These are phyloP conservation scores for Fusarium incarnatum DNA, from an alignment of 2,329 filamentous ascomycete species.

Conservation along the genomic window DNA sequence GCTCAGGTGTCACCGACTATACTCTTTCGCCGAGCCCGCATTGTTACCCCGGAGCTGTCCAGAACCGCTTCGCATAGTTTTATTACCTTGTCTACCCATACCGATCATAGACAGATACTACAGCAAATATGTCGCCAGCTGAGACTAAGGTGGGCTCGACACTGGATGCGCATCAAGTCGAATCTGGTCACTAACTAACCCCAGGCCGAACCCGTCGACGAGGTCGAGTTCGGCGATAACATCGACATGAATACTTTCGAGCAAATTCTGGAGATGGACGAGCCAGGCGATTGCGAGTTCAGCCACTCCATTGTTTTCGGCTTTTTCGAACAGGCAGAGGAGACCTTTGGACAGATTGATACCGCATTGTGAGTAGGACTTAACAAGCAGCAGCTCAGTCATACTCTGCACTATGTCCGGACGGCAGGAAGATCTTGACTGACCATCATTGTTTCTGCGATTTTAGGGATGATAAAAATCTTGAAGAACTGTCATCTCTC, in stretches of 20 bases:
- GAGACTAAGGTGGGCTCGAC: conserved; percentile 50
- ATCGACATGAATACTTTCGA: conserved; percentile 86
- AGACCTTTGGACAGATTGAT: conserved; percentile 89
- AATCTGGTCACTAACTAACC: conserved; percentile 20
- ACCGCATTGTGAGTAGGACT: conserved; percentile 76
- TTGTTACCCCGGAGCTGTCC: conserved; percentile 23
- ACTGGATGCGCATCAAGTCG: neutral
- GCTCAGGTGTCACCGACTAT: conserved; percentile 21
- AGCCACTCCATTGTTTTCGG: conserved; percentile 88
- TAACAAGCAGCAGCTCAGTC: neutral
- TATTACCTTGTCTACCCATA: conserved; percentile 12
- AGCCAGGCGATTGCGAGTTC: conserved; percentile 87
- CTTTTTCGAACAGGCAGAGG: conserved; percentile 91
- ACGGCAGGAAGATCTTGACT: neutral
- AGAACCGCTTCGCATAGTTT: conserved; percentile 14
- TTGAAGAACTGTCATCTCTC: conserved; percentile 80
- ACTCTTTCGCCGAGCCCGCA: conserved; percentile 18
- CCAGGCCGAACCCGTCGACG: conserved; percentile 59
- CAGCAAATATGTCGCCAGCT: conserved; percentile 47
- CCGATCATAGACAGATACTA: conserved; percentile 29
- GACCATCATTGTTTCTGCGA: neutral
- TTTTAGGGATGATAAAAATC: conserved; percentile 72
- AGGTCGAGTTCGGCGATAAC: conserved; percentile 74
- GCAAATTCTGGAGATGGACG: conserved; percentile 99
- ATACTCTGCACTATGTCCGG: neutral